phyloP scores from a whole-genome alignment of 2,329 filamentous ascomycete genomes.

The Didymella pomorum region DNA sequence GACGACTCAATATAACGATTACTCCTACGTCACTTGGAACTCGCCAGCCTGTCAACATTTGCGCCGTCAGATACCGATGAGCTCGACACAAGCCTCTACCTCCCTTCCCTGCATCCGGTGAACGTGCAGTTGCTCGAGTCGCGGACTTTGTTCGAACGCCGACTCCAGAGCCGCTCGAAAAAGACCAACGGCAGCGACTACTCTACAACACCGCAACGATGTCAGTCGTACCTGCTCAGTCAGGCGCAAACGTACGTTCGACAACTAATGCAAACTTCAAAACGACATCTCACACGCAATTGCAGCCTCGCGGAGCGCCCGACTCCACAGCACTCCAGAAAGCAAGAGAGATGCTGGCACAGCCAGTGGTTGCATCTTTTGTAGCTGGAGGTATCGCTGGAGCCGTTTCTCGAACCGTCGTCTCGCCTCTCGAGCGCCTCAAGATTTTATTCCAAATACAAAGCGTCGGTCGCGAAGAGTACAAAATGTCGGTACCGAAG shows the following conservation, averaged over 20 bases:
- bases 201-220: constrained; percentile 31
- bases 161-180: constrained; percentile 27
- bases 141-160: constrained; percentile 20
- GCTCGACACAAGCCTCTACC: constrained; percentile 31
- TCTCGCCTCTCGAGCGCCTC: constrained; percentile 91
- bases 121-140: constrained; percentile 28
- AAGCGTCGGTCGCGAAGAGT: constrained; percentile 87
- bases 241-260: constrained; percentile 37
- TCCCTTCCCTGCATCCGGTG: constrained; percentile 35
- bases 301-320: constrained; percentile 27
- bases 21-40: constrained; percentile 19
- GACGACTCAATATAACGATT: constrained; percentile 31
- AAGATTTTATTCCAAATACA: constrained; percentile 99
- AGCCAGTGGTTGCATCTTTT: constrained; percentile 90
- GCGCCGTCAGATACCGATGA: constrained; percentile 42
- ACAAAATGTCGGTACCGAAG: constrained; percentile 89
- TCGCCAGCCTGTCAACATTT: constrained; percentile 28
- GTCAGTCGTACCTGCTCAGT: constrained; percentile 24
- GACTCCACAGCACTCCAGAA: constrained; percentile 36
- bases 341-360: constrained; percentile 63
- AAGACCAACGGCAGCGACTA: constrained; percentile 29
- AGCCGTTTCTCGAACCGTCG: constrained; percentile 95
- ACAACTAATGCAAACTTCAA: background rate
- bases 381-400: constrained; percentile 93
- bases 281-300: constrained; percentile 26